Base-by-base conservation (phyloP, 2,329 filamentous ascomycete genomes). In the Pyricularia grisea region DNA sequence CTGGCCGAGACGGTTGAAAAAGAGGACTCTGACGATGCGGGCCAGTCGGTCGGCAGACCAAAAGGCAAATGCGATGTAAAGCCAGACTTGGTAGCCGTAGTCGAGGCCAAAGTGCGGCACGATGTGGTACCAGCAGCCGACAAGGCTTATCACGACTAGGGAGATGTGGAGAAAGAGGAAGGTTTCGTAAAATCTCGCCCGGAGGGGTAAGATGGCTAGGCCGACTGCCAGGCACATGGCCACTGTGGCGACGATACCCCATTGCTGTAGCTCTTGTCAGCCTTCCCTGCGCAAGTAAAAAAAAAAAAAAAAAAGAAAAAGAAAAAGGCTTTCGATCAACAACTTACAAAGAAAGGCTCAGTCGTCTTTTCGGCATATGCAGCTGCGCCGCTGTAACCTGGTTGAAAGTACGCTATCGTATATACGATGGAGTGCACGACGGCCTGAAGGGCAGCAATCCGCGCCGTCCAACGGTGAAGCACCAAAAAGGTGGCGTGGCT, bases 391-490 rank as follows among this genome's bases (percentile, higher is more conserved):
- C 7, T 23, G 25, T 31, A 65, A 1, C 12, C 63, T 14, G 63
- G 63, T 28, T 31, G 11, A 11, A 30, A 65, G 27, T 65, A 65
- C 63, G 27, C 63, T 4, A 84, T 70, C 0, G 85, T 82, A 70
- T 90, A 92, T 0, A 84, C 83, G 1, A 89, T 69, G 0, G 88
- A 89, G 73, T 92, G 90, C 0, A 88, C 75, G 1, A 90, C 80
- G 1, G 87, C 89, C 72, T 90, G 83, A 0, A 88, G 69, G 0
- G 88, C 88, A 6, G 87, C 83, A 2, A 90, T 81, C 23, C 89
- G 81, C 0, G 90, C 89, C 3, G 89, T 81, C 81, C 88, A 88
- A 0, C 89, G 85, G 75, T 92, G 90, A 68, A 91, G 90, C 60
- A 87, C 83, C 72, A 87, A 91, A 73, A 87, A 91, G 0, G 87